Base-by-base conservation (phyloP, 1,284 basidiomycete genomes). In the Cutaneotrichosporon spelunceum region DNA sequence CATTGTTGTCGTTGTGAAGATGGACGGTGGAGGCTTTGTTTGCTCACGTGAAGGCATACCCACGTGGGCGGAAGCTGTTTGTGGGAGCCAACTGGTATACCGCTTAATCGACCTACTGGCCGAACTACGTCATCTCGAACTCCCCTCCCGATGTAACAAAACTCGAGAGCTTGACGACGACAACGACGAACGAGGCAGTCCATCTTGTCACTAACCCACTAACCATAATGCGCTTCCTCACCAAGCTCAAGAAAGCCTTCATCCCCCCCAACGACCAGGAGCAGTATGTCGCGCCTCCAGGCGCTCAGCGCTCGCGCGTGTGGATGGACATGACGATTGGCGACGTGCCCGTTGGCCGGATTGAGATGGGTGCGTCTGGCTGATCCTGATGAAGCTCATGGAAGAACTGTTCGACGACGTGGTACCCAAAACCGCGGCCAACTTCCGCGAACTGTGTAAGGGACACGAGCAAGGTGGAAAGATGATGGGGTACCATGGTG, bases 321-420 rank as follows among this genome's bases (percentile, higher is more conserved):
- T 60, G 34, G 27, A 42, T 66, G 21, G 64, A 66, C n/a, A 47
- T 66, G 0, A 16, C 48, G 8, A 56, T 57, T 13, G 64, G 59
- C 19, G 53, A 52, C 26, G 34, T 44, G 19, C 39, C 44, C 0
- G 8, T 33, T 4, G 64, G 59, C 27, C 56, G 57, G 6, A 63
- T 63, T 26, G 56, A 53, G 53, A 50, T 66, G 10, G 64, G 60
- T 65, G n/a, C 10, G 30, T n/a, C 29, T 14, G 13, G 21, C 34
- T 21, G 4, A 19, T 19, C 11, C 34, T 14, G 26, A 2, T 14
- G n/a, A n/a, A 13, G 53, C 55, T 60, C 39, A 64, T 53, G 33
- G 23, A 57, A 64, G 64, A 65, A 42, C 58, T 65, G 29, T 65
- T 65, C 60, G 27, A 48, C 21, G 61, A 66, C 53, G 52, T 55